Conservation (phyloP, 495 filamentous ascomycete genomes). For the Penicillium cosmopolitanum region DNA sequence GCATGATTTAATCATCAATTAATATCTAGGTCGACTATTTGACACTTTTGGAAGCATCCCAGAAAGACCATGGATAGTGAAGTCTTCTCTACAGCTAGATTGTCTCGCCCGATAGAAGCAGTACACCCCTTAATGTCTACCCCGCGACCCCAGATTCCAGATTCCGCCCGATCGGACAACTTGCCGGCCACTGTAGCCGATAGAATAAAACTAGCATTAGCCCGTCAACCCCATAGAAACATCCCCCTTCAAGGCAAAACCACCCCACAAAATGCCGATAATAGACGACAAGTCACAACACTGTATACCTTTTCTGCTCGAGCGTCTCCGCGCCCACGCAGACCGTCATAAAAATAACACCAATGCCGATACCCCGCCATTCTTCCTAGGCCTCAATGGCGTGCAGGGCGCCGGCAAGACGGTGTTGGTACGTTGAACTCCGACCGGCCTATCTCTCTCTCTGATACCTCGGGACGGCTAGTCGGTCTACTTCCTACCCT, state of each 20-base stretch:
- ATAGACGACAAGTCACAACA: constrained; percentile 86
- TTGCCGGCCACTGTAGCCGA: constrained; percentile 24
- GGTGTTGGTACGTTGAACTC: constrained; percentile 63
- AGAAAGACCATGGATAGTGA: too few species aligned
- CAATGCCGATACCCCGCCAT: constrained; percentile 46
- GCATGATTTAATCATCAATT: too few species aligned
- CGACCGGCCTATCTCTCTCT: constrained; percentile 11
- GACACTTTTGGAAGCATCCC: too few species aligned
- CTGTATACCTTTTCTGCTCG: constrained; percentile 84
- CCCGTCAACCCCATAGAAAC: not conserved
- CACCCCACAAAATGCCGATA: constrained; percentile 46
- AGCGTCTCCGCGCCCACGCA: constrained; percentile 59
- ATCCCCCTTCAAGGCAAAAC: not conserved
- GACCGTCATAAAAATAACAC: constrained; percentile 32
- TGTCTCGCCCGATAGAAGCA: constrained; percentile 7
- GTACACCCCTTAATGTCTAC: not conserved
- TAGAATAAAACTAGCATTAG: not conserved
- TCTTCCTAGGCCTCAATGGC: constrained; percentile 65
- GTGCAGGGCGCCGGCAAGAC: constrained; percentile 92
- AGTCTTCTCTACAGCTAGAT: not conserved
- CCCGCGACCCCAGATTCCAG: constrained; percentile 30
- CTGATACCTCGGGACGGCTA: constrained; percentile 14
- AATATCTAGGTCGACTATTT: too few species aligned
- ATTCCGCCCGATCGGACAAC: constrained; percentile 26
- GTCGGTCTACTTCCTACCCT: constrained; percentile 10